A percentile compares a stretch with the other conserved stretches of the same genome.
These are phyloP conservation scores for Alloascoidea hylecoeti DNA, from an alignment of 805 yeast genomes.

Conservation along the genomic window DNA sequence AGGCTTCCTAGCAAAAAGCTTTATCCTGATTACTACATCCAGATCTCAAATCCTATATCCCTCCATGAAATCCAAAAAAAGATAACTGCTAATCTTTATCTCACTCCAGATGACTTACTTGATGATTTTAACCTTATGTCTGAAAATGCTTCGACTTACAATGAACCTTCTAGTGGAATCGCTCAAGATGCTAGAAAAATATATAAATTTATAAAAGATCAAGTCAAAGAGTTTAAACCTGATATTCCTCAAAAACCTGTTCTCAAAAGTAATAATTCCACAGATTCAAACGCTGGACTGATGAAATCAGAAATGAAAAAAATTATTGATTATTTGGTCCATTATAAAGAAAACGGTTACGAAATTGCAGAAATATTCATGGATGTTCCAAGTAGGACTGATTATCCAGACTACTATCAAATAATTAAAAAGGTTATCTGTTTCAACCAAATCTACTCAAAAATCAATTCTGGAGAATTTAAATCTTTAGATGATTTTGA, in stretches of 20 bases:
- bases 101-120: conserved; percentile 25
- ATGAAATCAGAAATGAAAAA: conserved; percentile 3
- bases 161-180: conserved; percentile 51
- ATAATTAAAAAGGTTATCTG: conserved; percentile 66
- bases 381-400: conserved; percentile 54
- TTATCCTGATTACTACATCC: conserved; percentile 69
- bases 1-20: conserved; percentile 60
- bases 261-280: conserved; percentile 2
- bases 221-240: conserved; percentile 20
- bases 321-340: conserved; percentile 24
- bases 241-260: neutral
- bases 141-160: conserved; percentile 58
- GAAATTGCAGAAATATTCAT: conserved; percentile 56
- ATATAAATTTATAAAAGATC: conserved; percentile 38
- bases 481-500: conserved; percentile 44
- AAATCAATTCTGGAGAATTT: conserved; percentile 36
- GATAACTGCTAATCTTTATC: conserved; percentile 21
- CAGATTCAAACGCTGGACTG: conserved; percentile 1
- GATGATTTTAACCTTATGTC: conserved; percentile 56
- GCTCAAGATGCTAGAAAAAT: conserved; percentile 51
- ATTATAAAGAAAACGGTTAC: conserved; percentile 30
- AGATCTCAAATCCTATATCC: conserved; percentile 54
- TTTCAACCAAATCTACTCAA: conserved; percentile 39
- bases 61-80: conserved; percentile 47
- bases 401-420: conserved; percentile 71